Percentiles rank a stretch among this genome's conserved stretches.
phyloP scores from a whole-genome alignment of 2,329 filamentous ascomycete genomes.

The Phyllosticta paracitricarpa region DNA sequence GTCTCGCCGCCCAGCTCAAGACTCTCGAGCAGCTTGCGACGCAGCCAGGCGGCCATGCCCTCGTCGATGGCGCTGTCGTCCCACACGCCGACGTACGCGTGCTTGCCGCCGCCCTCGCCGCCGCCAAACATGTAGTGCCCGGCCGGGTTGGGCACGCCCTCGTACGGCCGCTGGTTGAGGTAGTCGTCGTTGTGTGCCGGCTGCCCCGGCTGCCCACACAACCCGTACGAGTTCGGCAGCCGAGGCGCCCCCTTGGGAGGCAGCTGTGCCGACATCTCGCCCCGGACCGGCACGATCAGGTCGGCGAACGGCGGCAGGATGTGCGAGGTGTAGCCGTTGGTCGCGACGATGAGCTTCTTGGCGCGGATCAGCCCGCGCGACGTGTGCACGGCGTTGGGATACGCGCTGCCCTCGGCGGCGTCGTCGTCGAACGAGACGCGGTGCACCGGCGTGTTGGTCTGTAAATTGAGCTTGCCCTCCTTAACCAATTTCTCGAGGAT shows the following conservation, averaged over 20 bases:
- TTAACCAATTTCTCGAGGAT: conserved; percentile 53
- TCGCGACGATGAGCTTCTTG: conserved; percentile 61
- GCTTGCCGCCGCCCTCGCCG: conserved; percentile 45
- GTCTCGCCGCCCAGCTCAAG: conserved; percentile 26
- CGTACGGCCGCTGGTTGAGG: conserved; percentile 56
- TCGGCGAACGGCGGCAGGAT: conserved; percentile 59
- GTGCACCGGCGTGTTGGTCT: conserved; percentile 59
- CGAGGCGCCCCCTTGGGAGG: conserved; percentile 40
- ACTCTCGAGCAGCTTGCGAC: conserved; percentile 30
- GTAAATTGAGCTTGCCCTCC: conserved; percentile 52
- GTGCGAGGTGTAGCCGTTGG: conserved; percentile 74
- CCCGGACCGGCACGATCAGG: conserved; percentile 67
- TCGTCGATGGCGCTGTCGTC: conserved; percentile 51
- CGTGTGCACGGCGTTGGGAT: conserved; percentile 46
- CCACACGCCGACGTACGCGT: conserved; percentile 45
- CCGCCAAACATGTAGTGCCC: conserved; percentile 59
- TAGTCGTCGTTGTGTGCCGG: conserved; percentile 55
- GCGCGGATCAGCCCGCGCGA: conserved; percentile 56
- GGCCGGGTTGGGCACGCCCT: conserved; percentile 28
- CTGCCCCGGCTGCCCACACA: conserved; percentile 43
- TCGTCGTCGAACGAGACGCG: conserved; percentile 18
- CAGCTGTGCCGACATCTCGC: conserved; percentile 58
- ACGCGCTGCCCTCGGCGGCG: conserved; percentile 1
- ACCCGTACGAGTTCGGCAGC: conserved; percentile 53
- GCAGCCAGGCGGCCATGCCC: conserved; percentile 47